Base-by-base conservation (phyloP, 768 basidiomycete genomes). In the Trametes coccinea region DNA sequence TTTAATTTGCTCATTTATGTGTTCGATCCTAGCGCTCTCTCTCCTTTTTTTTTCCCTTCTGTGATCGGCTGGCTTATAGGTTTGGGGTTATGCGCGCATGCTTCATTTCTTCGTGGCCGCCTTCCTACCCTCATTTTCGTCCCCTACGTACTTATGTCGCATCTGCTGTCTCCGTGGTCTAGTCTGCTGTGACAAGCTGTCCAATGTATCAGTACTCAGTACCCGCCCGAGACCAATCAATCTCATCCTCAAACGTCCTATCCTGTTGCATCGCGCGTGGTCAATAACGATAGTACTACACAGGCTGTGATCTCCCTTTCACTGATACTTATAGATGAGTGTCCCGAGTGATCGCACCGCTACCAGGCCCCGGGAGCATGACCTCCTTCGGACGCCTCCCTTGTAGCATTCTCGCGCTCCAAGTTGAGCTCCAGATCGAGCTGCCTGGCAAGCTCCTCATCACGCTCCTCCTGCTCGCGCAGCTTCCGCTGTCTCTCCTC, bases 351-450 rank as follows among this genome's bases (percentile, higher is more conserved):
- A 16, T n/a, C 54, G 11, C 34, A 22, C 34, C 34, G 34, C 34
- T 43, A 61, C 43, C 54, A 56, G 8, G 40, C 50, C 0, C 61
- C 61, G 13, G 61, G 50, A 11, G 56, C 51, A 9, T 8, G 56
- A 4, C 22, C 61, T 4, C 27, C 40, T 27, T 30, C 49, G 9
- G 44, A 34, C 9, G n/a, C 50, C 14, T 7, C 29, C 45, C 13
- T 33, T 14, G 40, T 29, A 10, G 45, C 53, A 5, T 34, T 39
- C 47, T 60, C 59, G 5, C 41, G 27, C 50, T 56, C 78, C 54
- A 72, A 54, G 37, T 85, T 85, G n/a, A 86, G 70, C 67, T 84
- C 83, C 41, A 78, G 69, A 67, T 86, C 85, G 14, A 86, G 70
- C 70, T 79, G 74, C 65, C 82, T 72, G 29, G 84, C 84, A 10